These are phyloP conservation scores for Lactarius hatsudake DNA, from an alignment of 768 basidiomycete species.

Conservation along the genomic window DNA sequence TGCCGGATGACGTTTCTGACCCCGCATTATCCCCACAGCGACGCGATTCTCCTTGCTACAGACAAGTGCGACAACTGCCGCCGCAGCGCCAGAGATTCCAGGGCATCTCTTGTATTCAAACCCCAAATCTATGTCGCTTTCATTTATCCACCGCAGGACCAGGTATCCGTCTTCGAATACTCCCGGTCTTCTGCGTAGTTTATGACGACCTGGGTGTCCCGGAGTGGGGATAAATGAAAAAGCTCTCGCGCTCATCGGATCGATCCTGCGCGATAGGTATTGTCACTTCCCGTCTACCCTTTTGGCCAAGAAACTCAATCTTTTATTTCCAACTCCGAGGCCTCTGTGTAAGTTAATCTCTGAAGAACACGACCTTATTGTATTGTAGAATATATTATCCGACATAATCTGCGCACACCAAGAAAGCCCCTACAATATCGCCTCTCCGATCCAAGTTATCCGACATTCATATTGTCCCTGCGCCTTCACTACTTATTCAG, in stretches of 20 bases:
- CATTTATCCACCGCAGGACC: background rate
- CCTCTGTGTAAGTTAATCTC: background rate
- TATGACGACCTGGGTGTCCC: slow-evolving; percentile 5
- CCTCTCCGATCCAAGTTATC: background rate
- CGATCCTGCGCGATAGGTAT: background rate
- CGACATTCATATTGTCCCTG: background rate
- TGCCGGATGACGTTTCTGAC: background rate
- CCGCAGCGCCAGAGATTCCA: background rate
- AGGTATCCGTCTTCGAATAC: background rate
- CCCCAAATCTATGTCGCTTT: slow-evolving; percentile 1
- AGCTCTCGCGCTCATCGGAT: background rate
- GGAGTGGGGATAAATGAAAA: slow-evolving; percentile 3
- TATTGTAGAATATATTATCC: background rate
- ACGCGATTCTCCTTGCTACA: background rate
- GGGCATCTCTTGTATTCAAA: slow-evolving; percentile 1
- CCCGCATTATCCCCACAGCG: slow-evolving; percentile 1
- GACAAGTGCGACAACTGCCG: background rate
- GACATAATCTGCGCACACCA: background rate
- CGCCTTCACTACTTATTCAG: background rate
- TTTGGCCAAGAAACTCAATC: background rate
- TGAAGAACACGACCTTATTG: background rate
- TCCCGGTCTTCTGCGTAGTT: background rate
- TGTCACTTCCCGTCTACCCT: background rate
- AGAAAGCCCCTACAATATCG: background rate
- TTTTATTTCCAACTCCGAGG: slow-evolving; percentile 8